A percentile compares a stretch with the other conserved stretches of the same genome.
phyloP scores from a whole-genome alignment of 2,329 filamentous ascomycete species.

The Ophiocordyceps camponoti-floridani region DNA sequence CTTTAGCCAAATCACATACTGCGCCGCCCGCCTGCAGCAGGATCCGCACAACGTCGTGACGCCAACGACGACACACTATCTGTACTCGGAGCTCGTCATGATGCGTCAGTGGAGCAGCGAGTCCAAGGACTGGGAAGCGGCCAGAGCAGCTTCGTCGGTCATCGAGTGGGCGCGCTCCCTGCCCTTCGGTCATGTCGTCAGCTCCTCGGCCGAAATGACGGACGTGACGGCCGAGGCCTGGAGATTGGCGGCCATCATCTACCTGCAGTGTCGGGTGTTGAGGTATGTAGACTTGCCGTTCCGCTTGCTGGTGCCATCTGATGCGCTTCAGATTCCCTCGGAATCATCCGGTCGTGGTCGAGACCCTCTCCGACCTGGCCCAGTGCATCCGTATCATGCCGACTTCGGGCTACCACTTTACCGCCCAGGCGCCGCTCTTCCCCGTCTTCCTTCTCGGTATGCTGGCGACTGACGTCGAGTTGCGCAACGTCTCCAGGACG shows the following conservation, averaged over 20 bases:
- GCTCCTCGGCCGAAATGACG: slow-evolving; percentile 16
- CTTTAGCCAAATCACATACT: slow-evolving; percentile 19
- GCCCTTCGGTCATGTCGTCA: slow-evolving; percentile 8
- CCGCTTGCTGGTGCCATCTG: too few relatives aligned
- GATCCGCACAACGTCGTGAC: slow-evolving; percentile 13
- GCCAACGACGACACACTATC: slow-evolving; percentile 11
- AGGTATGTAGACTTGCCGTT: slow-evolving; percentile 9
- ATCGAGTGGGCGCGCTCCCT: slow-evolving; percentile 13
- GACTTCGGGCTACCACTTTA: slow-evolving; percentile 20
- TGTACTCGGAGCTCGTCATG: slow-evolving; percentile 10
- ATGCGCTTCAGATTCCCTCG: slow-evolving; percentile 14
- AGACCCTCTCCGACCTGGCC: slow-evolving; percentile 14
- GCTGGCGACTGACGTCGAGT: slow-evolving; percentile 11
- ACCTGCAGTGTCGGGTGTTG: slow-evolving; percentile 19
- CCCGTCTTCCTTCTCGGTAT: slow-evolving; percentile 23
- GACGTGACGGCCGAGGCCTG: slow-evolving; percentile 22
- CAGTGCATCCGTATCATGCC: slow-evolving; percentile 21
- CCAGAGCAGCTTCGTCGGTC: slow-evolving; percentile 3
- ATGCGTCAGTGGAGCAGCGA: slow-evolving; percentile 19
- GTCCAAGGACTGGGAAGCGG: slow-evolving; percentile 8
- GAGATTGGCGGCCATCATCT: slow-evolving; percentile 20
- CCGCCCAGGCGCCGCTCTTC: slow-evolving; percentile 21
- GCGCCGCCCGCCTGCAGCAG: slow-evolving; percentile 15
- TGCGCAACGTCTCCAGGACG: slow-evolving; percentile 10
- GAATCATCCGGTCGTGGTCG: slow-evolving; percentile 16